Evolutionary conservation across 1,284 basidiomycete species (phyloP).

Genomic region (Tilletia walkeri): DNA sequence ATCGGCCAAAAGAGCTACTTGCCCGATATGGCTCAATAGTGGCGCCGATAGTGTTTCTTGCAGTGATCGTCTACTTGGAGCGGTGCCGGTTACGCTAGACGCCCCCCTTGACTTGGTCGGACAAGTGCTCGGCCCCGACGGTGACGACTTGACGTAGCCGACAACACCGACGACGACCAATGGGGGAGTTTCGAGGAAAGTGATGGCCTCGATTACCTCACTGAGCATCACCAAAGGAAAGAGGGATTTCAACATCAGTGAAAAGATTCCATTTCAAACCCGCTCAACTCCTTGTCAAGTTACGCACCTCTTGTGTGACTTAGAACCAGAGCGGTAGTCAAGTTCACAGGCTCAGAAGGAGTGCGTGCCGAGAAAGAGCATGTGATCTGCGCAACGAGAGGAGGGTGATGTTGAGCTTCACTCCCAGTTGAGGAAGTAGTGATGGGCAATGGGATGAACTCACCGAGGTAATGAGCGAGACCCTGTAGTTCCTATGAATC

Average conservation of each 20-base stretch:
- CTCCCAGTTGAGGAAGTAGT: conserved; percentile 54
- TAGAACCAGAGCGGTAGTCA: conserved; percentile 68
- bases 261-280: no score
- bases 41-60: conserved; percentile 95
- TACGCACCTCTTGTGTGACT: conserved; percentile 37
- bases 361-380: conserved; percentile 80
- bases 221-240: no score
- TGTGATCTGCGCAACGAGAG: no score
- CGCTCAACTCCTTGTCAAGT: conserved; percentile 16
- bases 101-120: conserved; percentile 88
- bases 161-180: conserved; percentile 97
- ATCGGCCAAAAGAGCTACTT: no score
- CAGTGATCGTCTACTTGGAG: conserved; percentile 97
- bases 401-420: no score
- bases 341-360: conserved; percentile 61
- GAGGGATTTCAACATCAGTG: no score
- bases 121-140: conserved; percentile 68
- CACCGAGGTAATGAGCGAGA: conserved; percentile 70
- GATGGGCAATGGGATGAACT: neutral
- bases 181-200: conserved; percentile 94
- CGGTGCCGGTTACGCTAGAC: conserved; percentile 99
- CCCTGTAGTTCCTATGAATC: conserved; percentile 71
- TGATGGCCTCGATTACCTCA: conserved; percentile 97
- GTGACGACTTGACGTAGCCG: conserved; percentile 91
- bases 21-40: conserved; percentile 82